Evolutionary conservation across 805 yeast species (phyloP).

Genomic region (Metschnikowia shivogae): DNA sequence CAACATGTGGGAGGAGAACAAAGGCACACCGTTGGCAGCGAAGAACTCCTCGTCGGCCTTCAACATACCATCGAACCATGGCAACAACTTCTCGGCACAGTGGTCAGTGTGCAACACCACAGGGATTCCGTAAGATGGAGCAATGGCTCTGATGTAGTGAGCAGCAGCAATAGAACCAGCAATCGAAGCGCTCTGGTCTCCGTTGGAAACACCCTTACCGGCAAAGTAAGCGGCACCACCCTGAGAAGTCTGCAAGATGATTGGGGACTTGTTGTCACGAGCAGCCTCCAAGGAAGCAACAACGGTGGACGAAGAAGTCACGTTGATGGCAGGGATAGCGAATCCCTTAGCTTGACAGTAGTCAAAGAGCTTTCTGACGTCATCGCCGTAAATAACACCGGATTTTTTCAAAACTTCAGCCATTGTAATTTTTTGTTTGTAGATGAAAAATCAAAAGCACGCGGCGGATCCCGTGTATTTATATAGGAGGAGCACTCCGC

Average conservation of each 20-base stretch:
- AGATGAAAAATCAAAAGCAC: background rate
- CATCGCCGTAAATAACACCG: conserved; percentile 99
- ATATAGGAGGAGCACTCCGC: conserved; percentile 22
- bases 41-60: conserved; percentile 93
- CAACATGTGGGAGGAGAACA: conserved; percentile 98
- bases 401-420: conserved; percentile 57
- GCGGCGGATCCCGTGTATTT: conserved; percentile 5
- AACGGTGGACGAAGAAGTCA: conserved; percentile 95
- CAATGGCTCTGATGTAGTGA: conserved; percentile 93
- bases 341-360: conserved; percentile 91
- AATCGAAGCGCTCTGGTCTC: conserved; percentile 90
- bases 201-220: conserved; percentile 96
- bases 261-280: conserved; percentile 68
- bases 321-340: conserved; percentile 98
- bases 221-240: conserved; percentile 99
- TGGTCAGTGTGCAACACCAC: conserved; percentile 97
- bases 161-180: conserved; percentile 97
- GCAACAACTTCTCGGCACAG: conserved; percentile 96
- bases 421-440: conserved; percentile 11
- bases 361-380: conserved; percentile 79
- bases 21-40: conserved; percentile 83
- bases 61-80: conserved; percentile 98
- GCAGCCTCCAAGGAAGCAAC: conserved; percentile 48
- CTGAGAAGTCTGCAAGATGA: conserved; percentile 93
- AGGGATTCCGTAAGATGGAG: conserved; percentile 95